phyloP scores from a whole-genome alignment of 805 yeast species.

The Lachancea dasiensis region DNA sequence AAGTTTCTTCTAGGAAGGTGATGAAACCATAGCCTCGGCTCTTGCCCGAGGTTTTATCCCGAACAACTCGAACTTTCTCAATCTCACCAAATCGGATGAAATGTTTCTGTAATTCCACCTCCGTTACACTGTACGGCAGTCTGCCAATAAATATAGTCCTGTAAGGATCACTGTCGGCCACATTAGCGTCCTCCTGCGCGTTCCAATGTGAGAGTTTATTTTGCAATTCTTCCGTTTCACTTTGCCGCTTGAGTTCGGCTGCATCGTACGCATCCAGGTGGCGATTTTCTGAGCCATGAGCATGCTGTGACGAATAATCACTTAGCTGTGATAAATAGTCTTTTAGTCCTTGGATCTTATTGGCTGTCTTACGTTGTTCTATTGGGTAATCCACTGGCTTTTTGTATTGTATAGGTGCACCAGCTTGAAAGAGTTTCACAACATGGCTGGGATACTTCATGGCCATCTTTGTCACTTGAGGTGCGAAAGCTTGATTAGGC shows the following conservation, averaged over 20 bases:
- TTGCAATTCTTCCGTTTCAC: slow-evolving; percentile 31
- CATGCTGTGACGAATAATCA: slow-evolving; percentile 30
- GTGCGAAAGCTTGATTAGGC: not conserved
- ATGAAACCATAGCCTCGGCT: slow-evolving; percentile 84
- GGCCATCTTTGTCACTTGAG: not conserved
- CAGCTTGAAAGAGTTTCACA: slow-evolving; percentile 40
- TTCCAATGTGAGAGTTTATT: slow-evolving; percentile 41
- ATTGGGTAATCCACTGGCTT: slow-evolving; percentile 46
- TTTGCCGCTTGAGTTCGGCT: slow-evolving; percentile 12
- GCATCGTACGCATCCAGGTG: slow-evolving; percentile 28
- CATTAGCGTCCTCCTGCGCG: slow-evolving; percentile 51
- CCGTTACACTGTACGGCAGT: slow-evolving; percentile 56
- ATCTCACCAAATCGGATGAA: slow-evolving; percentile 67
- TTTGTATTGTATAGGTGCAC: slow-evolving; percentile 47
- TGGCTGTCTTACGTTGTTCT: slow-evolving; percentile 41
- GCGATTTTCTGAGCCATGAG: slow-evolving; percentile 21
- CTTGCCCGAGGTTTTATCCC: slow-evolving; percentile 45
- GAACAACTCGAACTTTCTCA: slow-evolving; percentile 53
- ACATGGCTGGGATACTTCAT: slow-evolving; percentile 5
- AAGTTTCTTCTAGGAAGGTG: slow-evolving; percentile 54
- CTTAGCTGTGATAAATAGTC: slow-evolving; percentile 18
- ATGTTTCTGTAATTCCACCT: slow-evolving; percentile 57
- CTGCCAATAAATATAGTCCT: slow-evolving; percentile 75
- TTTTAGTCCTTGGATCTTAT: slow-evolving; percentile 43
- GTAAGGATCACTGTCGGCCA: slow-evolving; percentile 62